A percentile compares a stretch with the other conserved stretches of the same genome.
phyloP scores from a whole-genome alignment of 768 basidiomycete species.

The Serendipita vermifera region DNA sequence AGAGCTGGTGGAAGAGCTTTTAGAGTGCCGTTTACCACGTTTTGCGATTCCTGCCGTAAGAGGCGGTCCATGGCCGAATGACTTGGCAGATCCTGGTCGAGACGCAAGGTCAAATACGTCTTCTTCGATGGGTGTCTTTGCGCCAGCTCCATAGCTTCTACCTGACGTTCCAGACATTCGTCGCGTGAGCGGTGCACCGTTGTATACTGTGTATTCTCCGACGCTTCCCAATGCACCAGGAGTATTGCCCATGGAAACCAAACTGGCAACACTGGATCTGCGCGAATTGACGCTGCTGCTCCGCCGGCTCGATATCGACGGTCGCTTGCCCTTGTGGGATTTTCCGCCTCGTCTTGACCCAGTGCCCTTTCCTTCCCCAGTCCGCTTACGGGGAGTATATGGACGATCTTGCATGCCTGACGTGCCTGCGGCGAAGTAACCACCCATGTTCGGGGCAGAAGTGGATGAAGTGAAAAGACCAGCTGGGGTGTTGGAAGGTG shows the following conservation, averaged over 20 bases:
- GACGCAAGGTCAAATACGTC: not conserved
- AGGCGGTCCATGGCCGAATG: not conserved
- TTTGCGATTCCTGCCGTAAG: not conserved
- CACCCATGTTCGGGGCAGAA: not conserved
- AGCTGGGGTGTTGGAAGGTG: slow-evolving; percentile 7
- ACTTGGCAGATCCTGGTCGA: not conserved
- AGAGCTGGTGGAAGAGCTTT: slow-evolving; percentile 6
- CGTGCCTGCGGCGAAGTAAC: slow-evolving; percentile 7
- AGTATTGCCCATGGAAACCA: slow-evolving; percentile 17
- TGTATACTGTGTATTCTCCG: slow-evolving; percentile 1
- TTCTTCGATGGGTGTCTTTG: slow-evolving; percentile 8
- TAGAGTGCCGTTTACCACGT: slow-evolving; percentile 3
- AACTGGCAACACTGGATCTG: slow-evolving; percentile 42
- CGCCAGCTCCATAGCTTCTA: not conserved
- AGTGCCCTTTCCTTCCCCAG: slow-evolving; percentile 15
- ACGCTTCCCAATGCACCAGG: slow-evolving; percentile 1
- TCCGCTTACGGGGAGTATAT: slow-evolving; percentile 13
- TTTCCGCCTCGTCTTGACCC: slow-evolving; percentile 22
- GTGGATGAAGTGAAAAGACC: not conserved
- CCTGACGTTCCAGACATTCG: not conserved
- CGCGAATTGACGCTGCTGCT: slow-evolving; percentile 88
- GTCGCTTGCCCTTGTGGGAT: slow-evolving; percentile 40
- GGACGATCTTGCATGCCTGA: slow-evolving; percentile 18
- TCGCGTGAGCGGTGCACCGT: not conserved
- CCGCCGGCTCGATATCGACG: slow-evolving; percentile 66